Base-by-base conservation (phyloP, 371 early-diverging fungal species). In the Synchytrium microbalum region DNA sequence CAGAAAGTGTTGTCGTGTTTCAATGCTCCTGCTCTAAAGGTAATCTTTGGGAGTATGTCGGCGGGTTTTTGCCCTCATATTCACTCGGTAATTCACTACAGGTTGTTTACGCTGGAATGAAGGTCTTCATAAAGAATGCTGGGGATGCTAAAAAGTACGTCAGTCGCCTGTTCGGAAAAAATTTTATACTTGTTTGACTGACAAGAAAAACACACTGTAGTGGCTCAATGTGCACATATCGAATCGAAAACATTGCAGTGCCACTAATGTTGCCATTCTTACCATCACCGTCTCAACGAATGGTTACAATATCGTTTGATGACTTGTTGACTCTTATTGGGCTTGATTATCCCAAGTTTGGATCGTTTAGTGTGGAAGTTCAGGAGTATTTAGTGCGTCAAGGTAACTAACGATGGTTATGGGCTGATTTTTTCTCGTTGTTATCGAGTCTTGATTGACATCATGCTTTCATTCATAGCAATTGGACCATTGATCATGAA, bases 51-150 rank as follows among this genome's bases (percentile, higher is more conserved):
- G 28, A 19, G 24, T n/a, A n/a, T 52, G 38, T 46, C 26, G 3
- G 38, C 16, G 25, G 46, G 51, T 26, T 16, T 31, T 51, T 19
- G 23, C 32, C 1, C 31, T 33, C 3, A 38, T 54, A 53, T 51
- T 25, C 27, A 32, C 28, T 65, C 0, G 10, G 56, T 8, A 8
- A 25, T 19, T 59, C 38, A 27, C 68, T 60, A 10, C 62, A 81
- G 72, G 77, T 88, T 2, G 91, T 95, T 59, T 92, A 95, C 76
- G 90, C 95, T 0, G 95, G 96, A 32, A 88, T 95, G 56, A 80
- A 86, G 59, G 71, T 88, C 1, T 93, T 96, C 71, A 84, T 86
- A 27, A 85, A 91, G 62, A 88, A 69, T 25, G 33, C 24, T 25
- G 53, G 23, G 46, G n/a, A n/a, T n/a, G 24, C 16, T 64, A n/a